Evolutionary conservation across 192 early-diverging fungal genomes (phyloP).

Genomic region (Thamnidium elegans): DNA sequence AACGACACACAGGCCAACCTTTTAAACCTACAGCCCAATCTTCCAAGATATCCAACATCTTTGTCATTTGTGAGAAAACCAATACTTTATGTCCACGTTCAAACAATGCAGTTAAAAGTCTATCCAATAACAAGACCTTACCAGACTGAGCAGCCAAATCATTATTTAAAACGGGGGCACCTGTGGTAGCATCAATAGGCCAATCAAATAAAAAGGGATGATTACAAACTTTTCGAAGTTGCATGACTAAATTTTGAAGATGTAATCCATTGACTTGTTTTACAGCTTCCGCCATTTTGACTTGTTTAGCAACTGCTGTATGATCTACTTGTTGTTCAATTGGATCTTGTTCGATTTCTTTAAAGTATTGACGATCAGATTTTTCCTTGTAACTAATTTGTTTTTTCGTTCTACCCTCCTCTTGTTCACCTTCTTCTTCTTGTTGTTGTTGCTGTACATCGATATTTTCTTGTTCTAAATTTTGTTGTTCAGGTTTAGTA

Average conservation of each 20-base stretch:
- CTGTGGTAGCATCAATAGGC: conserved; percentile 62
- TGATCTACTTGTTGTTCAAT: conserved; percentile 11
- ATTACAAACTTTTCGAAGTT: conserved; percentile 87
- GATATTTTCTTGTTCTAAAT: too few relatives aligned
- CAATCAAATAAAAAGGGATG: conserved; percentile 85
- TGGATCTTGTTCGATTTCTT: conserved; percentile 6
- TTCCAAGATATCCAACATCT: conserved; percentile 88
- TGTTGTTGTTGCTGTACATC: conserved; percentile 13
- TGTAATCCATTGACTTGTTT: conserved; percentile 66
- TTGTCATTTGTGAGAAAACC: conserved; percentile 91
- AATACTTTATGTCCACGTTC: conserved; percentile 86
- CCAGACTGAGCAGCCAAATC: conserved; percentile 74
- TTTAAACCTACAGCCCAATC: conserved; percentile 82
- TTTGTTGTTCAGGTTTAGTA: not conserved
- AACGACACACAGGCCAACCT: conserved; percentile 78
- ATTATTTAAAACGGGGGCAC: conserved; percentile 42
- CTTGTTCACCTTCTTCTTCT: conserved; percentile 9
- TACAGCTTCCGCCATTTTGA: conserved; percentile 22
- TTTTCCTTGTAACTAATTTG: conserved; percentile 38
- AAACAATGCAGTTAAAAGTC: conserved; percentile 77
- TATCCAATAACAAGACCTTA: conserved; percentile 84
- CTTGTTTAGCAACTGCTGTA: not conserved
- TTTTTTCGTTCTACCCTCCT: conserved; percentile 42
- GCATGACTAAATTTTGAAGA: conserved; percentile 87
- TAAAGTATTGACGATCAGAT: conserved; percentile 28